Evolutionary conservation across 805 yeast genomes (phyloP).

Genomic region (Saccharomyces paradoxus): DNA sequence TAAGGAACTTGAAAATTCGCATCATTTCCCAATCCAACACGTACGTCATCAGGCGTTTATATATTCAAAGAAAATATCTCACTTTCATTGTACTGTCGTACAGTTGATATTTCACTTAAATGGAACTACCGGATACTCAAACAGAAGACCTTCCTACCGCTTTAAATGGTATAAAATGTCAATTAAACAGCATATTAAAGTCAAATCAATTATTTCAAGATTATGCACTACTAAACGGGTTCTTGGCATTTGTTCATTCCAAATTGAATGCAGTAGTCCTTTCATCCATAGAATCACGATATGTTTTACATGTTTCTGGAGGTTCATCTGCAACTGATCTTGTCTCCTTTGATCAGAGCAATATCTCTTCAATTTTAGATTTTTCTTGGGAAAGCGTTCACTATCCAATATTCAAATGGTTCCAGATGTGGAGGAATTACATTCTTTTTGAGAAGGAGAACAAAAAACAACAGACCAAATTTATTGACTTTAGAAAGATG

Average conservation of each 20-base stretch:
- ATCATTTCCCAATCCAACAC: background rate
- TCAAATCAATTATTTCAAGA: slow-evolving; percentile 23
- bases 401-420: slow-evolving; percentile 55
- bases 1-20: background rate
- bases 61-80: background rate
- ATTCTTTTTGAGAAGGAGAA: slow-evolving; percentile 10
- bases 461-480: slow-evolving; percentile 20
- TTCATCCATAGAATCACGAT: slow-evolving; percentile 6
- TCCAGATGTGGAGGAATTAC: slow-evolving; percentile 33
- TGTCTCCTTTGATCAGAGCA: slow-evolving; percentile 7
- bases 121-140: background rate
- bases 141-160: slow-evolving; percentile 6
- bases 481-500: slow-evolving; percentile 51
- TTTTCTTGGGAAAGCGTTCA: slow-evolving; percentile 53
- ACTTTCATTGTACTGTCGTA: background rate
- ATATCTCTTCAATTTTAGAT: slow-evolving; percentile 34
- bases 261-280: slow-evolving; percentile 15
- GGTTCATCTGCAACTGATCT: background rate
- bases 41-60: background rate
- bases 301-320: slow-evolving; percentile 2
- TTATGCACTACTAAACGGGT: slow-evolving; percentile 23
- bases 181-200: slow-evolving; percentile 18
- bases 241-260: slow-evolving; percentile 24
- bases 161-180: slow-evolving; percentile 12
- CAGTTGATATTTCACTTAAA: background rate